Base-by-base conservation (phyloP, 805 yeast genomes). In the Pichia occidentalis region DNA sequence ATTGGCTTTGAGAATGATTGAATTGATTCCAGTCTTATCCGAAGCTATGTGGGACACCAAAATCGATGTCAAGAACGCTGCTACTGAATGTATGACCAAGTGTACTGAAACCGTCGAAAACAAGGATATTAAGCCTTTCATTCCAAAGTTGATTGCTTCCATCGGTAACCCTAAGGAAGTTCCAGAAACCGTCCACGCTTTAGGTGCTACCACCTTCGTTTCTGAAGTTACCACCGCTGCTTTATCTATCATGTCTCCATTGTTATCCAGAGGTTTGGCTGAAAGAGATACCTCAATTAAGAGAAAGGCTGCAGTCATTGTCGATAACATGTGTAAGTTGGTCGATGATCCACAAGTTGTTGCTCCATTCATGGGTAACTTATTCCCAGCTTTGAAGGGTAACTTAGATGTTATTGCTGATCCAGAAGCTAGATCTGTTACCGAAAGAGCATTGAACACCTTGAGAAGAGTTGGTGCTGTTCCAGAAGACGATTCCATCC, bases 41-140 rank as follows among this genome's bases (percentile, higher is more conserved):
- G 99, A 92, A 76, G 86, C 97, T 60, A 92, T 92, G 97, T 92
- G 99, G 99, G 98, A 92, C 72, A 92, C 99, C 71, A 92, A 92
- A 81, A 75, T 77, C 70, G 97, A 92, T 63, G 98, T 92, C 64
- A 92, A 92, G 82, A 77, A 74, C 55, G 95, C 94, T 65, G 97
- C 99, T 51, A 84, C 92, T 56, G 80, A 80, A 59, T 86, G 97
- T 68, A 87, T 92, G 78, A 76, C 88, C 68, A 85, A 86, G 71
- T 80, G 95, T 55, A 92, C 98, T 59, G 92, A 88, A 69, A 87
- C 97, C 61, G 90, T 92, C 56, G 94, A 90, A 68, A 92, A 92
- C 92, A 92, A 90, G 82, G 99, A 92, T 88, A 94, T 92, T 65
- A 95, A 86, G 71, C 86, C 90, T 77, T 92, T 92, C 76, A 90